phyloP scores from a whole-genome alignment of 2,329 filamentous ascomycete genomes.

The Fusarium nodosum region DNA sequence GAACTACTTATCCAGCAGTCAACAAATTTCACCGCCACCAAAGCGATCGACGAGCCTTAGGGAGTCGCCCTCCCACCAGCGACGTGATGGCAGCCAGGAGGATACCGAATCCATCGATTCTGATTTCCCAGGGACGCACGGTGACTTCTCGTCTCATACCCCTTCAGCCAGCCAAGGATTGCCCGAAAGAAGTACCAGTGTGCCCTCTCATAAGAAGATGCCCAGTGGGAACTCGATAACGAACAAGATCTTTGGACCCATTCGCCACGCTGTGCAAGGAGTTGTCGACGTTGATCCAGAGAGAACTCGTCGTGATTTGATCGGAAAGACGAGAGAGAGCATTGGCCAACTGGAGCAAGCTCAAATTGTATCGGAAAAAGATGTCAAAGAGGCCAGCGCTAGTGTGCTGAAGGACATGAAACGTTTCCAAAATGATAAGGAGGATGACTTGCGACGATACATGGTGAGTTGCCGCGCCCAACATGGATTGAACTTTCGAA shows the following conservation, averaged over 20 bases:
- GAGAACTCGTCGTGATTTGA: slow-evolving; percentile 89
- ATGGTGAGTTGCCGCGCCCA: slow-evolving; percentile 77
- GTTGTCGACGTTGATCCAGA: slow-evolving; percentile 98
- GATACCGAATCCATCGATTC: slow-evolving; percentile 94
- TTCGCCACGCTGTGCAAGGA: slow-evolving; percentile 95
- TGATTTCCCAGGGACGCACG: slow-evolving; percentile 92
- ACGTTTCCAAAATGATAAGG: slow-evolving; percentile 94
- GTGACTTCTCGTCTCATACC: slow-evolving; percentile 72
- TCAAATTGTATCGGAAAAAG: slow-evolving; percentile 86
- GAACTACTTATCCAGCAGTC: slow-evolving; percentile 85
- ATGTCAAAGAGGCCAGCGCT: slow-evolving; percentile 91
- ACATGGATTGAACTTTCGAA: neutral
- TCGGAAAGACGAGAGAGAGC: slow-evolving; percentile 94
- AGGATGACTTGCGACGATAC: slow-evolving; percentile 91
- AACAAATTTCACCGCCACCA: slow-evolving; percentile 71
- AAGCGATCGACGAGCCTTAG: slow-evolving; percentile 74
- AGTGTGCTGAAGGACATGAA: slow-evolving; percentile 92
- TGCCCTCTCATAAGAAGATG: slow-evolving; percentile 77
- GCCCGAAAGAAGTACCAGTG: slow-evolving; percentile 66
- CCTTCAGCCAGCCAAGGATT: slow-evolving; percentile 82
- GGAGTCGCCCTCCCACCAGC: slow-evolving; percentile 63
- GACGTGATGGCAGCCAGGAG: slow-evolving; percentile 72
- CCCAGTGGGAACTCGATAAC: slow-evolving; percentile 92
- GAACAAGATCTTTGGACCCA: slow-evolving; percentile 91
- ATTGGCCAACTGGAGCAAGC: slow-evolving; percentile 91